Evolutionary conservation across 2,329 filamentous ascomycete species (phyloP).

Genomic region (Monosporascus sp.): DNA sequence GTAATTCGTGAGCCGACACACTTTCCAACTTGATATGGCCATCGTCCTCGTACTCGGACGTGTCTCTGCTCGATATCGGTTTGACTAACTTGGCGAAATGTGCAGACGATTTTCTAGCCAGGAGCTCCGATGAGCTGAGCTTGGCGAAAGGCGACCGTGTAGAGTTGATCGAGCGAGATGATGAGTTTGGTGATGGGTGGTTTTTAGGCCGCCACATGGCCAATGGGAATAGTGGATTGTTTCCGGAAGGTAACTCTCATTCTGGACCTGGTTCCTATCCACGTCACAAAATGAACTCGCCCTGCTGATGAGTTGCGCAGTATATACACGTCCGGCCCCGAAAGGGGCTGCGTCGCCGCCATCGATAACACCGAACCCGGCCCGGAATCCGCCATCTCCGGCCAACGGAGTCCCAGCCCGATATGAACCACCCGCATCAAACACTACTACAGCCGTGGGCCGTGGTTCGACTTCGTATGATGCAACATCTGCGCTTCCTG

Average conservation of each 20-base stretch:
- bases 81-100: slow-evolving; percentile 5
- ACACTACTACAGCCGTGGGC: slow-evolving; percentile 22
- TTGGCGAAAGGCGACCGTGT: slow-evolving; percentile 80
- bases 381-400: slow-evolving; percentile 17
- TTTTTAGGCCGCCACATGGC: slow-evolving; percentile 70
- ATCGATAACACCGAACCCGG: slow-evolving; percentile 21
- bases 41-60: slow-evolving; percentile 2
- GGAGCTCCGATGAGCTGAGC: slow-evolving; percentile 88
- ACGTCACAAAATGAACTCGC: not conserved
- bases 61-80: slow-evolving; percentile 16
- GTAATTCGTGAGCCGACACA: slow-evolving; percentile 1
- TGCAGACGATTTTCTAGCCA: slow-evolving; percentile 83
- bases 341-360: slow-evolving; percentile 30
- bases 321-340: slow-evolving; percentile 56
- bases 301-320: slow-evolving; percentile 28
- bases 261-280: not conserved
- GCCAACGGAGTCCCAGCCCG: slow-evolving; percentile 18
- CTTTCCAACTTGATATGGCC: not conserved
- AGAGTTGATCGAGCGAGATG: slow-evolving; percentile 77
- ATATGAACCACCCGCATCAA: slow-evolving; percentile 17
- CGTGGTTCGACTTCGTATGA: slow-evolving; percentile 13
- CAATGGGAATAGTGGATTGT: slow-evolving; percentile 71
- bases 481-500: slow-evolving; percentile 8
- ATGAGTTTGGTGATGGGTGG: slow-evolving; percentile 86
- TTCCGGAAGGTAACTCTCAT: slow-evolving; percentile 63